A percentile compares a stretch with the other conserved stretches of the same genome.
These are phyloP conservation scores for Endotrypanum monterogeii DNA, from an alignment of 208 protist species.

Conservation along the genomic window DNA sequence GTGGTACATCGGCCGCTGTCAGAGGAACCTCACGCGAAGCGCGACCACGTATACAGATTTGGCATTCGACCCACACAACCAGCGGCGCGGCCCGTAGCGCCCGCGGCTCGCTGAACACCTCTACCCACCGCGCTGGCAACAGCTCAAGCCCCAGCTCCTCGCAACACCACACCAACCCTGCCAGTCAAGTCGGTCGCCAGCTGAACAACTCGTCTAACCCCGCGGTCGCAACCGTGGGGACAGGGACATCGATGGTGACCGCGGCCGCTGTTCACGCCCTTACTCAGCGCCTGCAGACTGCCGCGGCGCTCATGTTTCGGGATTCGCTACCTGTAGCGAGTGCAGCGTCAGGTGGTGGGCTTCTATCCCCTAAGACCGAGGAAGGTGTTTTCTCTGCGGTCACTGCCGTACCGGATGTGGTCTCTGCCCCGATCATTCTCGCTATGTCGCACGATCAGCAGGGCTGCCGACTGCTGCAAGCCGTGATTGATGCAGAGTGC, in stretches of 20 bases:
- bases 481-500: conserved; percentile 54
- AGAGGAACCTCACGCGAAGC: conserved; percentile 4
- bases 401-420: conserved; percentile 14
- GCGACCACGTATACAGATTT: conserved; percentile 30
- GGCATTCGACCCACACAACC: neutral
- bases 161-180: neutral
- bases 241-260: conserved; percentile 10
- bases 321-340: neutral
- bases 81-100: conserved; percentile 3
- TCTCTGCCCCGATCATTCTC: conserved; percentile 28
- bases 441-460: conserved; percentile 58
- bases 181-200: neutral
- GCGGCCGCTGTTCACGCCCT: conserved; percentile 13
- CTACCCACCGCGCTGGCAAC: neutral
- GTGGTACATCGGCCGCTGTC: neutral
- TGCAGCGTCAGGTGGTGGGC: neutral
- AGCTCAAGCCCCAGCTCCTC: neutral
- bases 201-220: neutral
- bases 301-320: conserved; percentile 11
- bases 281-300: conserved; percentile 19
- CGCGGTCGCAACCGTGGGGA: neutral
- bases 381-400: neutral
- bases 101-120: conserved; percentile 4
- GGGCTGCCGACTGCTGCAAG: conserved; percentile 69
- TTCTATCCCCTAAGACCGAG: neutral